Base-by-base conservation (phyloP, 106 monocot genomes). In the Narthecium ossifragum region DNA sequence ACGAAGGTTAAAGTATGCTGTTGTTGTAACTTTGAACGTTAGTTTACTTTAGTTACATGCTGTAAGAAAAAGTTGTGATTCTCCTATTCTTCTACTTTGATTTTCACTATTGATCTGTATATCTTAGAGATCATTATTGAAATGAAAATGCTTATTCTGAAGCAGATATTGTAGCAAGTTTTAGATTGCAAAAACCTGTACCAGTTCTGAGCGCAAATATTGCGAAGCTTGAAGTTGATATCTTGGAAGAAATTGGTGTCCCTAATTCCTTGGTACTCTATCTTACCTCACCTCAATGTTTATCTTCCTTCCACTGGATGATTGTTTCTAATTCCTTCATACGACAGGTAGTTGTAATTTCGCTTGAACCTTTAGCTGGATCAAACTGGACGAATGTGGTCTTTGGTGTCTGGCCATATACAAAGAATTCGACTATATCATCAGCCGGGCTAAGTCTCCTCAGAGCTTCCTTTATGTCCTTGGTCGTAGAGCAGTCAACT, bases 121-220 rank as follows among this genome's bases (percentile, higher is more conserved):
- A n/a, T n/a, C n/a, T n/a, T n/a, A n/a, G n/a, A n/a, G n/a, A n/a
- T n/a, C n/a, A n/a, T n/a, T n/a, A n/a, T n/a, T n/a, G n/a, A n/a
- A n/a, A n/a, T n/a, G n/a, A n/a, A n/a, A n/a, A n/a, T n/a, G n/a
- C n/a, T n/a, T n/a, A n/a, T n/a, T n/a, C n/a, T n/a, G n/a, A 90
- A 90, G 94, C 80, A 59, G 62, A 79, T 68, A 74, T 90, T 61
- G 67, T 90, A 31, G 94, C 94, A 9, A 86, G 90, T 75, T 90
- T 96, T 63, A 83, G 49, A 57, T 61, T 96, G 43, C 86, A 81
- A 53, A 90, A 70, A 58, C 70, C 86, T 43, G 73, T 69, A 29
- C 59, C 62, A 31, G 21, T 68, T 22, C 48, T 96, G 59, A 68
- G 64, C 40, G 59, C 34, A 70, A 90, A 83, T 59, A 51, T 86